Percentiles rank a stretch among this genome's conserved stretches.
Conservation (phyloP, 257 asterid species). For the Solanum neorickii region DNA sequence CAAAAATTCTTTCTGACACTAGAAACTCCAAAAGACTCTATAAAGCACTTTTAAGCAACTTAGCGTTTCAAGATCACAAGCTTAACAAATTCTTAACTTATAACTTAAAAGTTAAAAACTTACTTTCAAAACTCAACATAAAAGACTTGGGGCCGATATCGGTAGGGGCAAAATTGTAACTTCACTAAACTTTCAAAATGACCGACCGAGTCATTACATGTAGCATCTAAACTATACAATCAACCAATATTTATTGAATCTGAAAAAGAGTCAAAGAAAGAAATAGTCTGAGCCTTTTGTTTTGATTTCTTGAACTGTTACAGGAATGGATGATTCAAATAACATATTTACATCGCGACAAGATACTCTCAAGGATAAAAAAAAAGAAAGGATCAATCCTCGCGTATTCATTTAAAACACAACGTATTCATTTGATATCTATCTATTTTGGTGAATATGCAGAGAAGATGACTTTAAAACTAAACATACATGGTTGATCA, state of each 20-base stretch:
- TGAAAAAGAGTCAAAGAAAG: background rate
- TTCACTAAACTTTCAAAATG: too few relatives aligned
- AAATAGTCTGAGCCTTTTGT: background rate
- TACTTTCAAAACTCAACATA: too few relatives aligned
- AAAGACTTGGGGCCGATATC: too few relatives aligned
- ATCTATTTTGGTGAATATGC: conserved; percentile 1
- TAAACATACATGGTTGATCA: too few relatives aligned
- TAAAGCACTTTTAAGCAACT: too few relatives aligned
- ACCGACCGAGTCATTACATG: background rate
- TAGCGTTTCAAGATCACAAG: too few relatives aligned
- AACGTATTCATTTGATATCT: background rate
- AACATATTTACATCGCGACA: conserved; percentile 5
- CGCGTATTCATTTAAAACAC: conserved; percentile 12
- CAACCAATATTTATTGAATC: background rate
- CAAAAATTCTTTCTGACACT: too few relatives aligned
- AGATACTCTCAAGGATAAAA: conserved; percentile 48
- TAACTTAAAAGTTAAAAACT: too few relatives aligned
- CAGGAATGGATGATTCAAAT: conserved; percentile 79
- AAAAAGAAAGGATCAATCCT: conserved; percentile 43
- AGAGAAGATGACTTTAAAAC: conserved; percentile 76
- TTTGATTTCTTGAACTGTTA: background rate
- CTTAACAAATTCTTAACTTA: too few relatives aligned
- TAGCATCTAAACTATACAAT: background rate
- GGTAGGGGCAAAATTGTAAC: too few relatives aligned
- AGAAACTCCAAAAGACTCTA: too few relatives aligned